These are phyloP conservation scores for Candida khao-thaluensis DNA, from an alignment of 805 yeast species.

Conservation along the genomic window DNA sequence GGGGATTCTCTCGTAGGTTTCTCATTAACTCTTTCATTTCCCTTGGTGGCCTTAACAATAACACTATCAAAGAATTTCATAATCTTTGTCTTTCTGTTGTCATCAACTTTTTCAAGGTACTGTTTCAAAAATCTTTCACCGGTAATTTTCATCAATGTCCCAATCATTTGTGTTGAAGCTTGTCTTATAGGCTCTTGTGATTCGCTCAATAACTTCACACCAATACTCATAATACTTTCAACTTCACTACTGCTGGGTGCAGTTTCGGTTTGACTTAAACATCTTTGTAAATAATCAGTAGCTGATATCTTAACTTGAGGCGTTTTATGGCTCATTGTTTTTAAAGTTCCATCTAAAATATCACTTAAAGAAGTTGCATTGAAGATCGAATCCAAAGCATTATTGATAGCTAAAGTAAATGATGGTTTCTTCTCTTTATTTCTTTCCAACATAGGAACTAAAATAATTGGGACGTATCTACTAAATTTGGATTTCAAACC, in stretches of 20 bases:
- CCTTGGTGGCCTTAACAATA: constrained; percentile 42
- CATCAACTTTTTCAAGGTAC: constrained; percentile 70
- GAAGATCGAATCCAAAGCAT: constrained; percentile 66
- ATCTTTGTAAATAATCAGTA: constrained; percentile 61
- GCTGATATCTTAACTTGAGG: constrained; percentile 79
- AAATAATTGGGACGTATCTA: constrained; percentile 50
- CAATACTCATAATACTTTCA: constrained; percentile 54
- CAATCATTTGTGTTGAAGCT: constrained; percentile 73
- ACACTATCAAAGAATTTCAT: constrained; percentile 55
- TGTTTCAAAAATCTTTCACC: constrained; percentile 68
- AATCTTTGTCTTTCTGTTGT: constrained; percentile 67
- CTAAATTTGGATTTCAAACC: constrained; percentile 63
- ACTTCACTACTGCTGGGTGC: constrained; percentile 55
- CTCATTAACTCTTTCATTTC: constrained; percentile 2
- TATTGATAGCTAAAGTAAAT: constrained; percentile 68
- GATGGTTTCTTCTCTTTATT: constrained; percentile 83
- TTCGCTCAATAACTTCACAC: constrained; percentile 70
- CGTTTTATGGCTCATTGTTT: constrained; percentile 68
- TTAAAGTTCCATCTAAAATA: constrained; percentile 58
- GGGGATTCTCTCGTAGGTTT: constrained; percentile 58
- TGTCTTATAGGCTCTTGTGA: constrained; percentile 82
- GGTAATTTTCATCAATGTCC: constrained; percentile 76
- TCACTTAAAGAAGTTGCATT: constrained; percentile 49
- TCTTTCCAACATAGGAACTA: constrained; percentile 71
- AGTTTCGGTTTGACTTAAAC: constrained; percentile 50